Percentiles rank a stretch among this genome's conserved stretches.
Conservation (phyloP, 345 rosid genomes). For the Ceriops zippeliana region DNA sequence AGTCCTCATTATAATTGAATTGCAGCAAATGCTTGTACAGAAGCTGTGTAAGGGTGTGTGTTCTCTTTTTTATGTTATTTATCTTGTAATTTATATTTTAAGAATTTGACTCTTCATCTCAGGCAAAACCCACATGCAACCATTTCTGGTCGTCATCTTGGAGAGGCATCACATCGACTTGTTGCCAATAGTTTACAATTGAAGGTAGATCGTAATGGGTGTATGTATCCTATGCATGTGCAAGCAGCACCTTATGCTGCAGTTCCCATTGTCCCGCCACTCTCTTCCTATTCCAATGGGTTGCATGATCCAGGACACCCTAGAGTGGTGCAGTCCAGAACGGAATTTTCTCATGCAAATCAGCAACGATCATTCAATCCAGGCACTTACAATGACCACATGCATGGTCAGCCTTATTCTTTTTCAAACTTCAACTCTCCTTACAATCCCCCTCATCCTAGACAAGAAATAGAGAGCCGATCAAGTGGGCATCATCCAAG, state of each 20-base stretch:
- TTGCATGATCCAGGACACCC: slow-evolving; percentile 14
- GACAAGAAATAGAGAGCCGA: slow-evolving; percentile 24
- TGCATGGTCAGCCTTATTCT: slow-evolving; percentile 13
- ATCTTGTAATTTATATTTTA: not conserved
- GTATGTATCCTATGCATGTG: slow-evolving; percentile 29
- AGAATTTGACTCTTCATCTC: slow-evolving; percentile 21
- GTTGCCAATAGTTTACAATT: slow-evolving; percentile 56
- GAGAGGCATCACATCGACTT: slow-evolving; percentile 69
- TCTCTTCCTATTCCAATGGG: slow-evolving; percentile 26
- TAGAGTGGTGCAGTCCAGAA: slow-evolving; percentile 21
- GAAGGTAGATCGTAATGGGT: slow-evolving; percentile 29
- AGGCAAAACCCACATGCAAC: slow-evolving; percentile 64
- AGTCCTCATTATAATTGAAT: not conserved
- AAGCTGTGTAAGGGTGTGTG: not conserved
- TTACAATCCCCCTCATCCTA: slow-evolving; percentile 16
- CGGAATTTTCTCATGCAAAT: slow-evolving; percentile 22
- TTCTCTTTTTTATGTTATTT: not conserved
- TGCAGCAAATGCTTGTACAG: not conserved
- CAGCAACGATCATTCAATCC: slow-evolving; percentile 11
- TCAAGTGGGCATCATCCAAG: slow-evolving; percentile 22
- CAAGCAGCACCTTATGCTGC: slow-evolving; percentile 30
- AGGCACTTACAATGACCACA: slow-evolving; percentile 18
- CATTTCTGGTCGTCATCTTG: slow-evolving; percentile 59
- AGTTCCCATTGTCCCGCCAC: slow-evolving; percentile 26
- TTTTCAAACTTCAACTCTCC: slow-evolving; percentile 13